phyloP scores from a whole-genome alignment of 108 stramenopile species.

The Mediolabrus comicus region DNA sequence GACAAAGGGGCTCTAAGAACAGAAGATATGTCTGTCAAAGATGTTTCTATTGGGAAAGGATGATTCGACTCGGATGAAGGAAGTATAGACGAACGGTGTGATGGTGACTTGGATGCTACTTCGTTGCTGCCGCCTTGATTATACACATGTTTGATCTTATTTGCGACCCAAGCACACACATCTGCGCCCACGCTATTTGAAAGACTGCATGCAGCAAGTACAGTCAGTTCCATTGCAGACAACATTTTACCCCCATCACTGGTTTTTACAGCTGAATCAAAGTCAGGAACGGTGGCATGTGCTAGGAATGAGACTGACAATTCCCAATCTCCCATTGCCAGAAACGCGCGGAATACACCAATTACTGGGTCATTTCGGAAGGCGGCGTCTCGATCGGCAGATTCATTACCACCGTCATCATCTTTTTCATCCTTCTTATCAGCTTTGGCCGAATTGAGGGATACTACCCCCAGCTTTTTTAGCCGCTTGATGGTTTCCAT shows the following conservation, averaged over 20 bases:
- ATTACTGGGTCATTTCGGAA: conserved; percentile 29
- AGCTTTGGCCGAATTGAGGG: conserved; percentile 30
- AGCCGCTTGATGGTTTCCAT: conserved; percentile 22
- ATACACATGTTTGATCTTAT: conserved; percentile 2
- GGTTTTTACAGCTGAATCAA: conserved; percentile 2
- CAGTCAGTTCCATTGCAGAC: conserved; percentile 18
- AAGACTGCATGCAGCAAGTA: conserved; percentile 30
- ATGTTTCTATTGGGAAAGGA: conserved; percentile 3
- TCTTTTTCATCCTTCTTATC: not conserved
- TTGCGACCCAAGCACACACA: conserved; percentile 29
- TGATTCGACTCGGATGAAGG: not conserved
- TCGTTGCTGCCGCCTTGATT: not conserved
- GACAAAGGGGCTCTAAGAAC: conserved; percentile 25
- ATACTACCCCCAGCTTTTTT: conserved; percentile 46
- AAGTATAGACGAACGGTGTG: not conserved
- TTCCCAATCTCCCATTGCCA: conserved; percentile 33
- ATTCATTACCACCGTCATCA: not conserved
- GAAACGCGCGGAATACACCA: conserved; percentile 25
- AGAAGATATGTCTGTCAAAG: conserved; percentile 25
- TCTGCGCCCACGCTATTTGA: conserved; percentile 34
- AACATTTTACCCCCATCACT: conserved; percentile 7
- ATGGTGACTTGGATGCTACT: not conserved
- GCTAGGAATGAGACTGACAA: conserved; percentile 27
- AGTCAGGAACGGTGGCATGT: conserved; percentile 15
- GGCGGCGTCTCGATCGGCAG: not conserved